Percentiles rank a stretch among this genome's conserved stretches.
These are phyloP conservation scores for Rhynchosporium secalis DNA, from an alignment of 2,329 filamentous ascomycete species.

Conservation along the genomic window DNA sequence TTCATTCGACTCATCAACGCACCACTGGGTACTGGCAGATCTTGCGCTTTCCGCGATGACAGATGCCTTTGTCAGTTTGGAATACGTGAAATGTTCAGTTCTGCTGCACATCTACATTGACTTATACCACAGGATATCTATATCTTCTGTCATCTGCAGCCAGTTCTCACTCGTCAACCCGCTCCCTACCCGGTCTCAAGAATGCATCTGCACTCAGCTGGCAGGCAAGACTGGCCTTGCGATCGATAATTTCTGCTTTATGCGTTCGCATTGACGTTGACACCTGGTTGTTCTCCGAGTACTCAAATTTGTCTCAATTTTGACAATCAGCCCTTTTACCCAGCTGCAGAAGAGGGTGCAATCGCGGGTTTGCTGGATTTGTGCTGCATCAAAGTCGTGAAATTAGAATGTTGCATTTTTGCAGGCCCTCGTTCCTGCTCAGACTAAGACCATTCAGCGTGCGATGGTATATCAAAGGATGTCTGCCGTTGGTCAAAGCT, in stretches of 20 bases:
- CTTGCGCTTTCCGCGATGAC: not conserved
- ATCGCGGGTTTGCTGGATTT: not conserved
- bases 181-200: not conserved
- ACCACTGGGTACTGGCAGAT: not conserved
- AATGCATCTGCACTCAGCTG: not conserved
- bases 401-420: not conserved
- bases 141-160: slow-evolving; percentile 2
- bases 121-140: slow-evolving; percentile 11
- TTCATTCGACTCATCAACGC: not conserved
- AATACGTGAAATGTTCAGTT: not conserved
- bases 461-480: not conserved
- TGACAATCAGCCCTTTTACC: not conserved
- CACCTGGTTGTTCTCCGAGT: not conserved
- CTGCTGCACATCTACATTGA: slow-evolving; percentile 11
- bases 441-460: not conserved
- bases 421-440: not conserved
- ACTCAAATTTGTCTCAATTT: not conserved
- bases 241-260: not conserved
- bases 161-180: not conserved
- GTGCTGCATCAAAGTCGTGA: not conserved
- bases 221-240: not conserved
- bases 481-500: not conserved
- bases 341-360: not conserved
- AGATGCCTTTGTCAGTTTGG: slow-evolving; percentile 3
- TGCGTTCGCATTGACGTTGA: not conserved